Percentiles rank a stretch among this genome's conserved stretches.
These are phyloP conservation scores for Schizothecium vesticola DNA, from an alignment of 495 filamentous ascomycete genomes.

Conservation along the genomic window DNA sequence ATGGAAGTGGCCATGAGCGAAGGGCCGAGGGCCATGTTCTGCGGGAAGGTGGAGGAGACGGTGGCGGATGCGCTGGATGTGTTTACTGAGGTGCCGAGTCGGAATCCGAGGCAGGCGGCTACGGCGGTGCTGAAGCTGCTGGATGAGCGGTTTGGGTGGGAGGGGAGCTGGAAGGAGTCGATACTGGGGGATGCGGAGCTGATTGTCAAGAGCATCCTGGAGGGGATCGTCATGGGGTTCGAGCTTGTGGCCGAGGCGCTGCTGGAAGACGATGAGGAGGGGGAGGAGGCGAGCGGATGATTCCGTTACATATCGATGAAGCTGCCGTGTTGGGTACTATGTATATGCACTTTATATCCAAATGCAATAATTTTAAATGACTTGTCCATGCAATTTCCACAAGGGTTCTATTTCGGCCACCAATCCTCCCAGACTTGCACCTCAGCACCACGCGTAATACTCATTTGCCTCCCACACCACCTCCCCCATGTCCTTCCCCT, in stretches of 20 bases:
- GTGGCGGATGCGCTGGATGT: constrained; percentile 10
- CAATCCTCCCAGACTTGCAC: not conserved
- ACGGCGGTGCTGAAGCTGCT: constrained; percentile 3
- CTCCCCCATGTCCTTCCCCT: not conserved
- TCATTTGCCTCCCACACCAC: constrained; percentile 17
- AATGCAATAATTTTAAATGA: too few relatives aligned
- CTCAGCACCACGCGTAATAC: constrained; percentile 14
- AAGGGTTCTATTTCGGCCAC: too few relatives aligned
- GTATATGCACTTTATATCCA: not conserved
- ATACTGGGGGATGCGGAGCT: constrained; percentile 9
- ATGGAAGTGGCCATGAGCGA: constrained; percentile 14
- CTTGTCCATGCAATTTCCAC: too few relatives aligned
- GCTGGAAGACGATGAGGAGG: not conserved
- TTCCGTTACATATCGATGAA: not conserved
- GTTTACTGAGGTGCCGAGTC: constrained; percentile 7
- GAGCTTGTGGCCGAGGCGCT: constrained; percentile 8
- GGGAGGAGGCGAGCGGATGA: not conserved
- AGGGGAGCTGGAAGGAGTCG: constrained; percentile 10
- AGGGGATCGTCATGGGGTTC: constrained; percentile 13
- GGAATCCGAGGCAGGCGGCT: constrained; percentile 5
- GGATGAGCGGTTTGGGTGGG: constrained; percentile 13
- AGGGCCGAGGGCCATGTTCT: constrained; percentile 13
- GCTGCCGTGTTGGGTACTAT: not conserved
- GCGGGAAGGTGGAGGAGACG: constrained; percentile 3
- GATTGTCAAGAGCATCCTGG: constrained; percentile 13